Percentiles rank a stretch among this genome's conserved stretches.
Conservation (phyloP, 1,139 yeast species). For the Zygosaccharomyces sapae region DNA sequence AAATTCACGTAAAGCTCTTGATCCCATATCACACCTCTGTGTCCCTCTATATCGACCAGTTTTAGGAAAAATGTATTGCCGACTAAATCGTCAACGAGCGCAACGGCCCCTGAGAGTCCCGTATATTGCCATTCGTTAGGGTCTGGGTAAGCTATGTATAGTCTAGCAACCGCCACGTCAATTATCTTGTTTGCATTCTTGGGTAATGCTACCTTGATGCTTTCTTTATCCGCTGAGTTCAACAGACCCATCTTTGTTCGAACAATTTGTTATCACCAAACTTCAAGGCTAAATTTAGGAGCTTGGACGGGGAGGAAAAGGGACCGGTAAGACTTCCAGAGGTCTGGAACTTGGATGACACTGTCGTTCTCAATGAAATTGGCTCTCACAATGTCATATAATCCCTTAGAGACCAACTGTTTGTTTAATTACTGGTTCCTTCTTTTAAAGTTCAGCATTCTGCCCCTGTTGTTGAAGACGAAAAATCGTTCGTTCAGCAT, state of each 20-base stretch:
- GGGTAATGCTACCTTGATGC: constrained; percentile 82
- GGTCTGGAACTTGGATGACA: constrained; percentile 1
- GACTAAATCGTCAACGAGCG: constrained; percentile 83
- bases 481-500: constrained; percentile 1
- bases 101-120: constrained; percentile 83
- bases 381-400: constrained; percentile 4
- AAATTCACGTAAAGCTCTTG: constrained; percentile 89
- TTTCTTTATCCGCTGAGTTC: constrained; percentile 72
- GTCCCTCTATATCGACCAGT: constrained; percentile 76
- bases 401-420: not conserved
- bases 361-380: not conserved
- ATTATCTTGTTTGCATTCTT: constrained; percentile 82
- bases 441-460: constrained; percentile 1
- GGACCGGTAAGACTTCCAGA: not conserved
- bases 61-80: constrained; percentile 92
- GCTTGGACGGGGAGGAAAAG: not conserved
- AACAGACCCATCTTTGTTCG: constrained; percentile 50
- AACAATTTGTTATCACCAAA: not conserved
- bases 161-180: constrained; percentile 85
- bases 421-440: constrained; percentile 5
- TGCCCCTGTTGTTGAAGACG: constrained; percentile 2
- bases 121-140: constrained; percentile 80
- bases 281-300: not conserved
- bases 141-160: constrained; percentile 87
- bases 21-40: constrained; percentile 91